Percentiles rank a stretch among this genome's conserved stretches.
These are phyloP conservation scores for Digitaria exilis DNA, from an alignment of 202 grass and related monocot genomes.

Conservation along the genomic window DNA sequence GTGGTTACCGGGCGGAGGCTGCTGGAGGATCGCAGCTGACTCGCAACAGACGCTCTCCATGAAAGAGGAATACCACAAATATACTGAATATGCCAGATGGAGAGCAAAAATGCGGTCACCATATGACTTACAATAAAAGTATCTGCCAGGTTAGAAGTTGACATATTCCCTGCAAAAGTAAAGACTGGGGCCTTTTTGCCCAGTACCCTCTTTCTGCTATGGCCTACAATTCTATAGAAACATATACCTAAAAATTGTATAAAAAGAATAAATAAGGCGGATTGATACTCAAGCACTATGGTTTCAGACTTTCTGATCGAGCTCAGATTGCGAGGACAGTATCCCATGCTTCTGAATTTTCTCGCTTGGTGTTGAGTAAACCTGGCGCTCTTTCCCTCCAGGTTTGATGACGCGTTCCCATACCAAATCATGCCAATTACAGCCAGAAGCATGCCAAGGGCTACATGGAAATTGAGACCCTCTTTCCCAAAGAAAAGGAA, in stretches of 20 bases:
- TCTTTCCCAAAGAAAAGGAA: constrained; percentile 36
- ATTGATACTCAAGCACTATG: background rate
- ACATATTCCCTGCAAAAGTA: background rate
- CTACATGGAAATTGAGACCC: constrained; percentile 59
- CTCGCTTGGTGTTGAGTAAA: constrained; percentile 31
- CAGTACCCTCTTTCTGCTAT: constrained; percentile 27
- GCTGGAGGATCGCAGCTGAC: too few species aligned
- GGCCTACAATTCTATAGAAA: constrained; percentile 32
- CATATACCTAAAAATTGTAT: constrained; percentile 24
- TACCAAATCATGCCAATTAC: constrained; percentile 66
- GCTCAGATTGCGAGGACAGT: constrained; percentile 13
- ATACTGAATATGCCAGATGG: background rate
- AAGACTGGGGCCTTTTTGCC: constrained; percentile 19
- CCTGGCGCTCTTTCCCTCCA: constrained; percentile 55
- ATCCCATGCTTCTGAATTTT: constrained; percentile 30
- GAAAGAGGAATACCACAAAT: background rate
- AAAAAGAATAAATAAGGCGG: constrained; percentile 19
- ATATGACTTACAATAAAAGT: constrained; percentile 14
- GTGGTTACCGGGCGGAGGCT: too few species aligned
- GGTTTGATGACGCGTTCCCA: constrained; percentile 54
- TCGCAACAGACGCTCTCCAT: background rate
- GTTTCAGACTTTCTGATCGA: constrained; percentile 27
- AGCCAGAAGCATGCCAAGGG: constrained; percentile 53
- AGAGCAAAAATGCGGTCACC: background rate
- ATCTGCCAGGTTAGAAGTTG: constrained; percentile 4